Conservation (phyloP, 2,329 filamentous ascomycete species). For the Thielaviopsis musarum region DNA sequence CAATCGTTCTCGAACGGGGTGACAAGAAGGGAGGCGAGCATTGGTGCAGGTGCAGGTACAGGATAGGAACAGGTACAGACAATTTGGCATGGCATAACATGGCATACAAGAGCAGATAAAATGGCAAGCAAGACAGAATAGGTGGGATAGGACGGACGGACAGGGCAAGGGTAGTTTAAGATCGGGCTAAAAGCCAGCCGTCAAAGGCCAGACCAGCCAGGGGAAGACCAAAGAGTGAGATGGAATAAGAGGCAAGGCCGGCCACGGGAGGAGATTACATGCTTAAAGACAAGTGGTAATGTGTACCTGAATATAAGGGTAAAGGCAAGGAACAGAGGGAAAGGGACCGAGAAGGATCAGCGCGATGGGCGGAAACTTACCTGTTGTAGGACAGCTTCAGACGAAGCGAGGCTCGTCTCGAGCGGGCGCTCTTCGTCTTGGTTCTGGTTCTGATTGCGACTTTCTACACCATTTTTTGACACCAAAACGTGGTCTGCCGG, state of each 20-base stretch:
- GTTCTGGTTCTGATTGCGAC: neutral
- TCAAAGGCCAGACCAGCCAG: too few species aligned
- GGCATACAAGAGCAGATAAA: neutral
- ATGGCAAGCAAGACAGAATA: neutral
- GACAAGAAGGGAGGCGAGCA: neutral
- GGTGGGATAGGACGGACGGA: too few species aligned
- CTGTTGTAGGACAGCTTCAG: neutral
- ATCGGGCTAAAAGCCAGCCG: too few species aligned
- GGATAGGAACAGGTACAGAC: neutral
- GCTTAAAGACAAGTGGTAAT: too few species aligned
- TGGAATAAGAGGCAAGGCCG: too few species aligned
- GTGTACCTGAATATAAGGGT: neutral
- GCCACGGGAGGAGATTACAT: too few species aligned
- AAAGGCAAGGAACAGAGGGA: neutral
- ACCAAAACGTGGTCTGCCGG: too few species aligned
- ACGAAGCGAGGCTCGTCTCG: constrained; percentile 1
- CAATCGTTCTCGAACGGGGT: neutral
- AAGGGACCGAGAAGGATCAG: neutral
- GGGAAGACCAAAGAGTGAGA: too few species aligned
- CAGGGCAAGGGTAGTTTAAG: too few species aligned
- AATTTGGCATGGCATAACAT: neutral
- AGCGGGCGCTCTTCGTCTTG: neutral
- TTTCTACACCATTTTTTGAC: neutral
- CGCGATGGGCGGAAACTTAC: neutral
- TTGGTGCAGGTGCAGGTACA: neutral